A percentile compares a stretch with the other conserved stretches of the same genome.
Conservation (phyloP, 768 basidiomycete genomes). For the Mycena chlorophos region DNA sequence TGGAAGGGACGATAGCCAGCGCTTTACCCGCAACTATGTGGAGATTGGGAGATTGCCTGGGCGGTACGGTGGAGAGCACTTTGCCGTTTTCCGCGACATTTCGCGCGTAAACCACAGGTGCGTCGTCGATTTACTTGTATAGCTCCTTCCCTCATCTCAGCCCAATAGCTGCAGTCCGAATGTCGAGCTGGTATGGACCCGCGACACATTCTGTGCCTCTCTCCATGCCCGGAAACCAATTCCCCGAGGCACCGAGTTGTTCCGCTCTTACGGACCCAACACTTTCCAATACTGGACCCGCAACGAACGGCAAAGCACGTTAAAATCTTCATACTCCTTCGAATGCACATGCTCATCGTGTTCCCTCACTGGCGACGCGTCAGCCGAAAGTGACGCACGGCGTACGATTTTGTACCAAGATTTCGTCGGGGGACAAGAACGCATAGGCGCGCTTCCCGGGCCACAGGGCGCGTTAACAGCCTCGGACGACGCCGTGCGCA, state of each 20-base stretch:
- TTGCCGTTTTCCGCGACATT: background rate
- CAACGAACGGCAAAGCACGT: background rate
- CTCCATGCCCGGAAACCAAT: background rate
- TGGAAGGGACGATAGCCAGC: slow-evolving; percentile 3
- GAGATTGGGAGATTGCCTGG: background rate
- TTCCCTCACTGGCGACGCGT: slow-evolving; percentile 1
- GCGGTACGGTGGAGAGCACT: background rate
- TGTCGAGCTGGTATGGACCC: background rate
- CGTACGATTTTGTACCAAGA: background rate
- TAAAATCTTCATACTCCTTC: background rate
- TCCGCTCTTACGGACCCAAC: background rate
- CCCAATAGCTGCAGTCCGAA: background rate
- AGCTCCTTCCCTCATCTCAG: background rate
- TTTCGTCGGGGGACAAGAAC: background rate
- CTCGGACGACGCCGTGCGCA: background rate
- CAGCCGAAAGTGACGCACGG: background rate
- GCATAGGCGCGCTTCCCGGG: background rate
- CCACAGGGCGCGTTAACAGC: too few species aligned
- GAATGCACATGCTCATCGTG: background rate
- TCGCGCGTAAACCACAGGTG: slow-evolving; percentile 8
- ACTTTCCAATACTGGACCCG: background rate
- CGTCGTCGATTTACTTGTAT: background rate
- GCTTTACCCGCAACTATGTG: background rate
- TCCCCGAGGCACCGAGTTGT: slow-evolving; percentile 1
- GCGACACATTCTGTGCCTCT: background rate